These are phyloP conservation scores for Sordariomycetes sp. DNA, from an alignment of 2,329 filamentous ascomycete species.

Conservation along the genomic window DNA sequence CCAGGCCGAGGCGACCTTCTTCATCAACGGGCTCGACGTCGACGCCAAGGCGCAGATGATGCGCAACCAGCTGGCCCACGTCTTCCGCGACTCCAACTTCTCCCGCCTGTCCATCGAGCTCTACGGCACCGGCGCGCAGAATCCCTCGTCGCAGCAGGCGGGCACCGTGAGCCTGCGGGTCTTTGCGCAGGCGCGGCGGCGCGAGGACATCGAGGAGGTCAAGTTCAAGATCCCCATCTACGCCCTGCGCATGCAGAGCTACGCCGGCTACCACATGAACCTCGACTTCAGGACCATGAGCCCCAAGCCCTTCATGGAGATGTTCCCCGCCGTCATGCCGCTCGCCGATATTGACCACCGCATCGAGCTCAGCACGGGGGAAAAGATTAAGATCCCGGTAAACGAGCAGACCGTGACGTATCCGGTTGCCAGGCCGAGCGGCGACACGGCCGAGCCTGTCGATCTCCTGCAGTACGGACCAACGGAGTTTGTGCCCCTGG, in stretches of 20 bases:
- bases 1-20: constrained; percentile 34
- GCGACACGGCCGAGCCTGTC: constrained; percentile 14
- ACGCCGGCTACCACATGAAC: constrained; percentile 32
- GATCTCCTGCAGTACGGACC: constrained; percentile 12
- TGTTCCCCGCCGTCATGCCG: constrained; percentile 25
- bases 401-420: constrained; percentile 12
- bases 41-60: constrained; percentile 31
- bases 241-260: constrained; percentile 28
- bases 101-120: constrained; percentile 21
- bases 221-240: constrained; percentile 28
- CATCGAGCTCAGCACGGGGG: constrained; percentile 14
- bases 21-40: constrained; percentile 32
- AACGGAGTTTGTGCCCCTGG: constrained; percentile 13
- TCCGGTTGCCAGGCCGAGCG: constrained; percentile 12
- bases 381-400: constrained; percentile 9
- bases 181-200: constrained; percentile 32
- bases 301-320: constrained; percentile 32
- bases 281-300: constrained; percentile 32
- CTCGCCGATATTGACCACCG: constrained; percentile 16
- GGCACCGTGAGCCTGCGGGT: constrained; percentile 38
- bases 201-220: constrained; percentile 20
- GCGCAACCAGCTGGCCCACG: constrained; percentile 25
- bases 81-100: constrained; percentile 23
- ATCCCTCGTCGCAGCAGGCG: constrained; percentile 31
- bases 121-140: constrained; percentile 25